Percentiles rank a stretch among this genome's conserved stretches.
Conservation (phyloP, 176 grass and related monocot species). For the Aechmea fasciata region DNA sequence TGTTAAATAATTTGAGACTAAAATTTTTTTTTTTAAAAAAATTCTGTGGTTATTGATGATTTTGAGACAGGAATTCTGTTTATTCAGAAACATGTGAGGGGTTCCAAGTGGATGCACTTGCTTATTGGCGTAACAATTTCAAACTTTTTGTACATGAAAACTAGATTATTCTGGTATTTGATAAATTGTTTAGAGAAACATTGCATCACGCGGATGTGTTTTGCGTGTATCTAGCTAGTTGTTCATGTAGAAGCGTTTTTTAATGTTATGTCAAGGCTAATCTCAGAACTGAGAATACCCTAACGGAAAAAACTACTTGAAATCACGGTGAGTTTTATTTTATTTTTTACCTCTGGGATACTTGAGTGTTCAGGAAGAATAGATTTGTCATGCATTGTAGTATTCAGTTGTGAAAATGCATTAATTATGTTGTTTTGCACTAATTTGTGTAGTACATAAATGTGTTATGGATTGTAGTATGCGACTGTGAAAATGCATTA, state of each 20-base stretch:
- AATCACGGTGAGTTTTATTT: not conserved
- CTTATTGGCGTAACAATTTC: constrained; percentile 49
- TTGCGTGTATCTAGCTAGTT: no score
- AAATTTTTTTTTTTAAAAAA: not conserved
- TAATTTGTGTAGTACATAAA: not conserved
- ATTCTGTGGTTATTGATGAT: constrained; percentile 15
- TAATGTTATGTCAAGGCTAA: no score
- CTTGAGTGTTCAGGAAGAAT: not conserved
- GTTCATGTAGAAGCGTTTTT: no score
- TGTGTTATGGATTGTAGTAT: not conserved
- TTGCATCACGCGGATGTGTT: not conserved
- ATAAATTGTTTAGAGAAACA: not conserved
- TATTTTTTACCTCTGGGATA: not conserved
- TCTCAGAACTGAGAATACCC: no score
- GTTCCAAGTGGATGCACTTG: constrained; percentile 73
- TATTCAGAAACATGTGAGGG: constrained; percentile 86
- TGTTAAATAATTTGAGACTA: not conserved
- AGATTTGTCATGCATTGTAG: not conserved
- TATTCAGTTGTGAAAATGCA: not conserved
- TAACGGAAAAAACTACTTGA: no score
- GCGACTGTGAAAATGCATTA: not conserved
- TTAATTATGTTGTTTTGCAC: not conserved
- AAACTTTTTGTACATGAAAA: not conserved
- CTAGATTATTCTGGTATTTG: not conserved
- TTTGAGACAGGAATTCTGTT: constrained; percentile 54